Percentiles rank a stretch among this genome's conserved stretches.
Conservation (phyloP, 352 stramenopile species). For the Phytophthora europaea region DNA sequence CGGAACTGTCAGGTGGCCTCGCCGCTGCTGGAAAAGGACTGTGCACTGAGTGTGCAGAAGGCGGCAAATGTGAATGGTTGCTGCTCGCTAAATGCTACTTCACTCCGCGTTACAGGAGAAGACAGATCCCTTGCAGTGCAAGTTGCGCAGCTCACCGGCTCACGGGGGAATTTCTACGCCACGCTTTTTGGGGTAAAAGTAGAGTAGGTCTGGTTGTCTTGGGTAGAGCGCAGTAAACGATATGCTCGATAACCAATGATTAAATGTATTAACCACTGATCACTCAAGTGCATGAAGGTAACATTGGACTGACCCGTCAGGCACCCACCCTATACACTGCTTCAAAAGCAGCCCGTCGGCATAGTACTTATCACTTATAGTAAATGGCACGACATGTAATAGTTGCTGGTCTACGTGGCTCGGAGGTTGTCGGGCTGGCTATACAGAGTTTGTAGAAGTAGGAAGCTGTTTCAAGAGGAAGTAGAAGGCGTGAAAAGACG, state of each 20-base stretch:
- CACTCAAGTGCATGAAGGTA: not conserved
- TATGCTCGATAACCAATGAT: not conserved
- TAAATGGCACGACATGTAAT: too few species aligned
- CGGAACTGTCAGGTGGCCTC: not conserved
- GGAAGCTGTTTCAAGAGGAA: too few species aligned
- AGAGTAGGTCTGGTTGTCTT: not conserved
- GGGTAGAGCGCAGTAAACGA: not conserved
- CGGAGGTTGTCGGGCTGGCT: too few species aligned
- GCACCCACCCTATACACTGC: too few species aligned
- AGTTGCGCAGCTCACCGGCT: not conserved
- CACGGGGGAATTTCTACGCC: not conserved
- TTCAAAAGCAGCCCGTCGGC: not conserved
- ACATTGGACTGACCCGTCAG: not conserved
- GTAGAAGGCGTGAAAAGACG: too few species aligned
- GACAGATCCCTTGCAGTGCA: not conserved
- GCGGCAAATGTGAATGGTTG: conserved; percentile 2
- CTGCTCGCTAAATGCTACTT: not conserved
- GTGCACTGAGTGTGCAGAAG: conserved; percentile 22
- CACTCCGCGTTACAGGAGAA: not conserved
- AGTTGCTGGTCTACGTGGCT: too few species aligned
- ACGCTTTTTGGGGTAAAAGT: conserved; percentile 3
- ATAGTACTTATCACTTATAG: too few species aligned
- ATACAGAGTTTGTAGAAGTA: too few species aligned
- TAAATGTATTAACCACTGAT: not conserved
- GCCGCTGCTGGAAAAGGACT: not conserved